These are phyloP conservation scores for Blastobotrys buckinghamii DNA, from an alignment of 1,139 yeast species.

Conservation along the genomic window DNA sequence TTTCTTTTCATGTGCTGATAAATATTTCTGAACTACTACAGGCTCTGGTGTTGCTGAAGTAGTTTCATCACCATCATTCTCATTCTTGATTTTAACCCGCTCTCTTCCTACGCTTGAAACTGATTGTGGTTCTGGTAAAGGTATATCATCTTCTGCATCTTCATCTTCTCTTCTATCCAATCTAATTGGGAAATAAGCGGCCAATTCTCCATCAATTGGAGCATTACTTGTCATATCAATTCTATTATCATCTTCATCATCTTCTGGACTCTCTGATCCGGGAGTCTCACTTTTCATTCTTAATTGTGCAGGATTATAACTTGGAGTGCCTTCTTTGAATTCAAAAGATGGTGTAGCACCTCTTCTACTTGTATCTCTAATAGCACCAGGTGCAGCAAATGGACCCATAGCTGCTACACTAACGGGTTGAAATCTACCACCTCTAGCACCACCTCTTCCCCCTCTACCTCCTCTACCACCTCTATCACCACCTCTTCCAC, in stretches of 20 bases:
- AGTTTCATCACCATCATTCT: constrained; percentile 5
- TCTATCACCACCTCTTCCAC: constrained; percentile 13
- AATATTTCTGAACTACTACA: constrained; percentile 12
- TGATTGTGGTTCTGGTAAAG: not conserved
- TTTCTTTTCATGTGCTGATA: constrained; percentile 20
- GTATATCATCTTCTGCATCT: constrained; percentile 37
- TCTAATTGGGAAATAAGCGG: constrained; percentile 29
- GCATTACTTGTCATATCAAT: constrained; percentile 25
- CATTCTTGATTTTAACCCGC: constrained; percentile 6
- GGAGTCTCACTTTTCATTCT: constrained; percentile 24
- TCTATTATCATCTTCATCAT: constrained; percentile 20
- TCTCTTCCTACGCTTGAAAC: not conserved
- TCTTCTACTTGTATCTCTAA: constrained; percentile 8
- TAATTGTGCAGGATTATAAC: constrained; percentile 8
- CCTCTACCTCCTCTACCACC: constrained; percentile 19
- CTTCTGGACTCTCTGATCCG: constrained; percentile 17
- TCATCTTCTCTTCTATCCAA: constrained; percentile 24
- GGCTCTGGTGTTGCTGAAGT: not conserved
- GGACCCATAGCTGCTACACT: constrained; percentile 32
- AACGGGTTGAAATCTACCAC: constrained; percentile 28
- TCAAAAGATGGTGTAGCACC: constrained; percentile 9
- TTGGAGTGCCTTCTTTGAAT: constrained; percentile 7
- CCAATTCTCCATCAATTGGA: constrained; percentile 20
- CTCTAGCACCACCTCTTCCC: constrained; percentile 17
- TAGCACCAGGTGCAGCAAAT: constrained; percentile 27